Conservation (phyloP, 2,329 filamentous ascomycete species). For the Nemania sp. region DNA sequence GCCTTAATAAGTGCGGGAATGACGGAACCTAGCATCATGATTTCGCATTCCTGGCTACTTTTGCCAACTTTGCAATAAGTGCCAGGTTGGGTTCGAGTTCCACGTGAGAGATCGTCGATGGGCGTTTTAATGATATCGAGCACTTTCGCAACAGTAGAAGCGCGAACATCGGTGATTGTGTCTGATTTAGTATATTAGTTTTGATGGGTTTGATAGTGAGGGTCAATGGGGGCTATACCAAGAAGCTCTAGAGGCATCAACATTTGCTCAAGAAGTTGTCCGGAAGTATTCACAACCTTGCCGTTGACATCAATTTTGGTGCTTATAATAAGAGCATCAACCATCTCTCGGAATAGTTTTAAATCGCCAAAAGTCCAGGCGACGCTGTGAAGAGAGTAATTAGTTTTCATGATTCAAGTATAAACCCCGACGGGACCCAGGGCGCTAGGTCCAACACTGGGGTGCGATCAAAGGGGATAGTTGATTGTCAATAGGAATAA, state of each 20-base stretch:
- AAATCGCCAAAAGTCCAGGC: slow-evolving; percentile 33
- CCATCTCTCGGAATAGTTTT: slow-evolving; percentile 30
- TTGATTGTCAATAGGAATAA: no score
- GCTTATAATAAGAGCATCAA: slow-evolving; percentile 31
- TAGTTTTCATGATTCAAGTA: no score
- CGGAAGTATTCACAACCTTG: slow-evolving; percentile 28
- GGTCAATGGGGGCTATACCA: slow-evolving; percentile 21
- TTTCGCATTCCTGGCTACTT: slow-evolving; percentile 28
- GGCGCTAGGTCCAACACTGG: no score
- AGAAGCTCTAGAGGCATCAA: slow-evolving; percentile 28
- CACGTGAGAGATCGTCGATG: slow-evolving; percentile 18
- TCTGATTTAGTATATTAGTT: slow-evolving; percentile 17
- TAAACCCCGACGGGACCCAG: no score
- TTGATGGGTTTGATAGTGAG: neutral
- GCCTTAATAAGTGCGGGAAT: slow-evolving; percentile 22
- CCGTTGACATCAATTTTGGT: slow-evolving; percentile 26
- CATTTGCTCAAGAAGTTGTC: slow-evolving; percentile 28
- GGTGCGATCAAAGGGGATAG: no score
- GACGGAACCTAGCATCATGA: slow-evolving; percentile 34
- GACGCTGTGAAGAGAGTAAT: no score
- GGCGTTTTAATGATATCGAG: slow-evolving; percentile 21
- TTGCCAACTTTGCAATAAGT: slow-evolving; percentile 30
- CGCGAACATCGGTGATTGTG: slow-evolving; percentile 21
- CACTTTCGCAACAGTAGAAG: slow-evolving; percentile 23
- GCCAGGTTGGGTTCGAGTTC: neutral